A percentile compares a stretch with the other conserved stretches of the same genome.
Conservation (phyloP, 1,139 yeast species). For the Kurtzmaniella quercitrusa region DNA sequence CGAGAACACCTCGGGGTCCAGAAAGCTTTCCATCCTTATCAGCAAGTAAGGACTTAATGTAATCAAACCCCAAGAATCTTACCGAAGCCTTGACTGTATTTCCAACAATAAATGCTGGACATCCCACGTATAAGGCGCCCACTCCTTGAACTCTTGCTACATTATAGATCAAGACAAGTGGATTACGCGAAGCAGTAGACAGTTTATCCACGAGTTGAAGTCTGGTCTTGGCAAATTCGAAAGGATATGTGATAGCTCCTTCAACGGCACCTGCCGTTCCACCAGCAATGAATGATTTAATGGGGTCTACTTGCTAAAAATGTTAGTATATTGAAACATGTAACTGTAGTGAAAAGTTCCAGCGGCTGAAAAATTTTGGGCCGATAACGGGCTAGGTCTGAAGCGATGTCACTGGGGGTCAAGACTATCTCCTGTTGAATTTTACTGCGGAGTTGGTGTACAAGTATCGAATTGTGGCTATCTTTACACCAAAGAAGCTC, state of each 20-base stretch:
- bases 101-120: conserved; percentile 95
- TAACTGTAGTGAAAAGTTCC: neutral
- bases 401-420: too few species aligned
- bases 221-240: conserved; percentile 94
- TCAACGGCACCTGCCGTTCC: conserved; percentile 94
- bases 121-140: conserved; percentile 83
- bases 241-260: conserved; percentile 88
- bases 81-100: conserved; percentile 95
- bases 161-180: conserved; percentile 70
- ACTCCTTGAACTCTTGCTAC: conserved; percentile 79
- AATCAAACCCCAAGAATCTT: conserved; percentile 88
- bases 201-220: conserved; percentile 77
- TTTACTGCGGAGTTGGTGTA: neutral
- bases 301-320: conserved; percentile 44
- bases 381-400: neutral
- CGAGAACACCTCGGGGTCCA: conserved; percentile 87
- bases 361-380: neutral
- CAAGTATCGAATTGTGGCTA: too few species aligned
- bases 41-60: conserved; percentile 68
- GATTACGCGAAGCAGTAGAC: conserved; percentile 71
- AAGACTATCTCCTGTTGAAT: too few species aligned
- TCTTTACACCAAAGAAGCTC: too few species aligned
- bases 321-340: neutral
- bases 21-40: conserved; percentile 85
- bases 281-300: conserved; percentile 85